Percentiles rank a stretch among this genome's conserved stretches.
phyloP scores from a whole-genome alignment of 106 monocot genomes.

The Platanthera zijinensis region DNA sequence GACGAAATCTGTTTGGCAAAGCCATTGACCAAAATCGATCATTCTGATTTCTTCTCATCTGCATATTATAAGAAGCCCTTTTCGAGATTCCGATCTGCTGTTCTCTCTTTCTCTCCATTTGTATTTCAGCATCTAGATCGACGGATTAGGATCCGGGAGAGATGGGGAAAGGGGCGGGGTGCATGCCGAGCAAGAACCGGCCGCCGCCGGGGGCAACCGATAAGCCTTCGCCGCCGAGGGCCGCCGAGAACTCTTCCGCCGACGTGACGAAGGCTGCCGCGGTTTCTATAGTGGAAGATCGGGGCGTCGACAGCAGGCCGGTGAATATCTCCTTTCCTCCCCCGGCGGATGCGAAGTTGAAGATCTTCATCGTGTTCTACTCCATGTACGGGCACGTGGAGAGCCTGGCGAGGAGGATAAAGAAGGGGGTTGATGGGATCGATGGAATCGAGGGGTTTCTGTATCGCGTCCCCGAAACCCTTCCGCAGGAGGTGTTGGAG shows the following conservation, averaged over 20 bases:
- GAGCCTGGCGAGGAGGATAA: constrained; percentile 29
- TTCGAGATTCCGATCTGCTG: too few species aligned
- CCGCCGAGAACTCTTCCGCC: neutral
- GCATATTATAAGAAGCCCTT: too few species aligned
- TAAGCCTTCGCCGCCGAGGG: neutral
- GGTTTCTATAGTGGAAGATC: constrained; percentile 4
- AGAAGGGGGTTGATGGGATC: constrained; percentile 31
- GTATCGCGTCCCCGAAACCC: constrained; percentile 57
- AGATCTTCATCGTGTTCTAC: constrained; percentile 46
- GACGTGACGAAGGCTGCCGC: neutral
- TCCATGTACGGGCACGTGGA: constrained; percentile 51
- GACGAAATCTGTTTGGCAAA: neutral
- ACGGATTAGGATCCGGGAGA: neutral
- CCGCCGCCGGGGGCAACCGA: constrained; percentile 4
- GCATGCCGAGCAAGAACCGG: constrained; percentile 23
- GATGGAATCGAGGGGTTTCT: constrained; percentile 48
- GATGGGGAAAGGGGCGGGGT: constrained; percentile 34
- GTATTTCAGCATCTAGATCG: too few species aligned
- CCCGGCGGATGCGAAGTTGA: constrained; percentile 13
- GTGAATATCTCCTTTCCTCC: neutral
- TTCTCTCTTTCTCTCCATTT: too few species aligned
- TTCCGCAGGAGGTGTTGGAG: constrained; percentile 38
- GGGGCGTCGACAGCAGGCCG: neutral
- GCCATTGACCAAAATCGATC: neutral
- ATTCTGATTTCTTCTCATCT: neutral